Evolutionary conservation across 1,139 yeast species (phyloP).

Genomic region (Geotrichum restrictum): DNA sequence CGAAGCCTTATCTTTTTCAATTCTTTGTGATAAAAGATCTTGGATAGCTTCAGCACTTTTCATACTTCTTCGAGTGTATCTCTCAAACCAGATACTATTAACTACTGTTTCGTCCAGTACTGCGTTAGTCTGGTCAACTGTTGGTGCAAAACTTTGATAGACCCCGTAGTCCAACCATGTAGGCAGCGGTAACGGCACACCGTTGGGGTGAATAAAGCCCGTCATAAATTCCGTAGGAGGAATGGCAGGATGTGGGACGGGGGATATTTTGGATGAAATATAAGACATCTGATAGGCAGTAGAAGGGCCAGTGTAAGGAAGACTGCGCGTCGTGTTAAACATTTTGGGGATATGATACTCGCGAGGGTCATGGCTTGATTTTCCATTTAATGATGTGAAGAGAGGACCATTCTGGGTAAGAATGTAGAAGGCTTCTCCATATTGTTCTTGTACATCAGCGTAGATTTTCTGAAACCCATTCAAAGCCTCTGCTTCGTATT

Average conservation of each 20-base stretch:
- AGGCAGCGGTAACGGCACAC: conserved; percentile 77
- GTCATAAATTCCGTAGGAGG: conserved; percentile 66
- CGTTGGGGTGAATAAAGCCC: conserved; percentile 77
- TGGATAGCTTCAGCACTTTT: conserved; percentile 26
- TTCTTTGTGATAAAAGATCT: conserved; percentile 18
- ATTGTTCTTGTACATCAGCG: conserved; percentile 52
- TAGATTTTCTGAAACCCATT: conserved; percentile 69
- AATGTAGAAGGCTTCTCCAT: conserved; percentile 61
- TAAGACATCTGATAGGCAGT: conserved; percentile 47
- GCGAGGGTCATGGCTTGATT: conserved; percentile 65
- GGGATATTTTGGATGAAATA: conserved; percentile 47
- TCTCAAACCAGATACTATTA: conserved; percentile 74
- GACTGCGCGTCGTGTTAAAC: conserved; percentile 53
- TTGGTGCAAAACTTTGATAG: conserved; percentile 74
- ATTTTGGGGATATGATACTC: conserved; percentile 58
- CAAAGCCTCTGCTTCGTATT: conserved; percentile 40
- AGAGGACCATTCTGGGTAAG: conserved; percentile 54
- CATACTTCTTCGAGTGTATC: conserved; percentile 43
- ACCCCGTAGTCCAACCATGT: conserved; percentile 73
- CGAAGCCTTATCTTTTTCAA: conserved; percentile 23
- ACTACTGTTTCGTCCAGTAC: conserved; percentile 62
- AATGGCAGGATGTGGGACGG: conserved; percentile 60
- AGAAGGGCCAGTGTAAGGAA: conserved; percentile 47
- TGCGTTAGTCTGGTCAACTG: conserved; percentile 63
- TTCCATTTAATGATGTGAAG: conserved; percentile 61